Percentiles rank a stretch among this genome's conserved stretches.
Conservation (phyloP, 257 asterid species). For the Echium plantagineum region DNA sequence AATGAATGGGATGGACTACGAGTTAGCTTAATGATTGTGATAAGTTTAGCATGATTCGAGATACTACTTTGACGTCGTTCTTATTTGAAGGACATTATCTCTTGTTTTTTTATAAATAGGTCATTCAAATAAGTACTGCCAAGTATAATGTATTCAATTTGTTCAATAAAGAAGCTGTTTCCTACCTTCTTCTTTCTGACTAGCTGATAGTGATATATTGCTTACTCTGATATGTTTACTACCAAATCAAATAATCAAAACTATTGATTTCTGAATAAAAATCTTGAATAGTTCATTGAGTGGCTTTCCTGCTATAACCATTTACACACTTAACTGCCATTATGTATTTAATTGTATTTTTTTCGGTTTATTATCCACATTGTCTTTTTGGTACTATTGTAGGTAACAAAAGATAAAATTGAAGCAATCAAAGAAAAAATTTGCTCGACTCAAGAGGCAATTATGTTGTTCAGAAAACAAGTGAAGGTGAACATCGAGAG, state of each 20-base stretch:
- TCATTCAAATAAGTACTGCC: not conserved
- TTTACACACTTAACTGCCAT: too few species aligned
- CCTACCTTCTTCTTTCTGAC: slow-evolving; percentile 5
- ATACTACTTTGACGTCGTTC: too few species aligned
- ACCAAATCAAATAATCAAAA: not conserved
- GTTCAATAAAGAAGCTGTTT: not conserved
- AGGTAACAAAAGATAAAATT: slow-evolving; percentile 29
- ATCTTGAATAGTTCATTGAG: not conserved
- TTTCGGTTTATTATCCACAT: not conserved
- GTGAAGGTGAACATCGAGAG: slow-evolving; percentile 25
- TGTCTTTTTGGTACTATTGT: not conserved
- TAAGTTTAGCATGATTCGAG: too few species aligned
- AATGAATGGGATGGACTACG: too few species aligned
- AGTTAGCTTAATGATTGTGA: too few species aligned
- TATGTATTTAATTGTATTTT: too few species aligned
- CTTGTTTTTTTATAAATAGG: slow-evolving; percentile 1
- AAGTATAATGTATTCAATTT: too few species aligned
- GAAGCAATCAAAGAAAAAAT: slow-evolving; percentile 25
- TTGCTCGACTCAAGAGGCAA: slow-evolving; percentile 21
- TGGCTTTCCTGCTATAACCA: too few species aligned
- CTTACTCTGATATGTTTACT: not conserved
- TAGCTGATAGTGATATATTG: not conserved
- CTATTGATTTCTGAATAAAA: not conserved
- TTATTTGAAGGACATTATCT: too few species aligned
- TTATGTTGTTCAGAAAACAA: slow-evolving; percentile 25